Evolutionary conservation across 805 yeast genomes (phyloP), one percentile per base, ranked within the genome.

Genomic region (Candida nonsorbophila): DNA sequence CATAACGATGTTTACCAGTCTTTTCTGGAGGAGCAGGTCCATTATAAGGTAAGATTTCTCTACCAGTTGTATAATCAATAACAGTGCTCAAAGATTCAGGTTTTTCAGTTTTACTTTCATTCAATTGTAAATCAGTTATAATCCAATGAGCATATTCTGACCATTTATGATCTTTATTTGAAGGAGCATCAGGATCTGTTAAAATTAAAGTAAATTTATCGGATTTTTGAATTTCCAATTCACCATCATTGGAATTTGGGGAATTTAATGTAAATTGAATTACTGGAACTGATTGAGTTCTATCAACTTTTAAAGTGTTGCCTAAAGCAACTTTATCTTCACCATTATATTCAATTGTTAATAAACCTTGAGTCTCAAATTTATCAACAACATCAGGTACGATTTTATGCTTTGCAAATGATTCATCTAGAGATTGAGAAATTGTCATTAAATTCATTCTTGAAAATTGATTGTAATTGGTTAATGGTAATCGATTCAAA

Each of bases 121-220:
- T 32, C 43, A 76, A 56, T 23, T 59, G 48, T 44, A 79, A 67
- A 41, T 79, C 79, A 3, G 76, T 56, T 18, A 67, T 59, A 22
- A 87, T 62, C 68, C 74, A 84, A 59, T 87, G 97, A 30, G 82
- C 77, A 52, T 67, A 87, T 55, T 87, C 95, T 3, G 92, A 79
- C 94, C 94, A 86, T 51, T 78, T 84, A 48, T 79, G 76, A 53
- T 87, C 95, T 3, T 72, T 68, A 42, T 77, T 71, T 3, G 87
- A 73, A 9, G 97, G 97, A 6, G 96, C 96, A 62, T 87, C 96
- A 1, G 97, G 97, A 55, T 87, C 96, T 6, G 96, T 88, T 41
- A 87, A 43, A 3, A 84, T 83, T 41, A 88, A 59, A 7, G 92
- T 76, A 58, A 82, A 87, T 28, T 69, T 57, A 40, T 77, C 80